A percentile compares a stretch with the other conserved stretches of the same genome.
phyloP scores from a whole-genome alignment of 2,329 filamentous ascomycete genomes.

The Raffaelea albimanens region DNA sequence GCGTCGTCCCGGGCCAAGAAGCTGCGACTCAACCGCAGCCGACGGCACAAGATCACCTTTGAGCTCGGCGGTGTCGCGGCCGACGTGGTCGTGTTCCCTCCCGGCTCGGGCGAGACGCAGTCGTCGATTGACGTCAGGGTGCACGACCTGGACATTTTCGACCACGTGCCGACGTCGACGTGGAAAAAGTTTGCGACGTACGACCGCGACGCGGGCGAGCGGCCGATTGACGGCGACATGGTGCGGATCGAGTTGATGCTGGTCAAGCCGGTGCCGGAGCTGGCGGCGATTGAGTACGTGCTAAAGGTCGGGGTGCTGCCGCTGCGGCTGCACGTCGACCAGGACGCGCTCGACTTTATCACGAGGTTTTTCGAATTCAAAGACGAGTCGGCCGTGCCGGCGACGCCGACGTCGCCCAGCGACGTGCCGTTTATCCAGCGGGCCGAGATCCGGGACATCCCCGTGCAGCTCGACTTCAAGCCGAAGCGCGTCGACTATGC shows the following conservation, averaged over 20 bases:
- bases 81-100: constrained; percentile 73
- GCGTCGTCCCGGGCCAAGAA: constrained; percentile 30
- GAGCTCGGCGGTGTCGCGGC: constrained; percentile 78
- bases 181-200: constrained; percentile 99
- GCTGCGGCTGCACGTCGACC: constrained; percentile 85
- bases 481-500: constrained; percentile 96
- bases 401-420: constrained; percentile 47
- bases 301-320: constrained; percentile 72
- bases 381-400: constrained; percentile 50
- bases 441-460: constrained; percentile 75
- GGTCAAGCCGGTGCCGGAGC: constrained; percentile 72
- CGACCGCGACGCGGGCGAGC: constrained; percentile 74
- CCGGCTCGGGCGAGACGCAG: constrained; percentile 68
- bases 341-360: constrained; percentile 95
- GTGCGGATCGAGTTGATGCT: constrained; percentile 80
- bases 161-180: constrained; percentile 88
- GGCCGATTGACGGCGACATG: constrained; percentile 83
- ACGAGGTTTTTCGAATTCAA: constrained; percentile 98
- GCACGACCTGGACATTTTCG: constrained; percentile 78
- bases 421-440: constrained; percentile 84
- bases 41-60: constrained; percentile 89
- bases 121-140: constrained; percentile 81
- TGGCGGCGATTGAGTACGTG: constrained; percentile 84
- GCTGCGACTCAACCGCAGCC: constrained; percentile 76
- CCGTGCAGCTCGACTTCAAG: constrained; percentile 86